phyloP scores from a whole-genome alignment of 2,329 filamentous ascomycete genomes.

The Sarocladium brachiariae region DNA sequence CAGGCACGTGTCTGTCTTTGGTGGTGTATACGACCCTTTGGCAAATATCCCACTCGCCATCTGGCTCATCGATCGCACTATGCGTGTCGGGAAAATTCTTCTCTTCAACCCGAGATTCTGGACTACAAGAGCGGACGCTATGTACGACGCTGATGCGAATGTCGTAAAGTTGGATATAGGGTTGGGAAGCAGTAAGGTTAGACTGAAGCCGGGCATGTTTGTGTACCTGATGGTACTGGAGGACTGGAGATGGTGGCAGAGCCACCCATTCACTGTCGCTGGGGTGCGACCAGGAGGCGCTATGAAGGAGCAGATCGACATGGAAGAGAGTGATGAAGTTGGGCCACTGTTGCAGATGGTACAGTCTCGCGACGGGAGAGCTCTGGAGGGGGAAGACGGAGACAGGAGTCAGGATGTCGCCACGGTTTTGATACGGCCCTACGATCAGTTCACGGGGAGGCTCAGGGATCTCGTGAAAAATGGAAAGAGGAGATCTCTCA shows the following conservation, averaged over 20 bases:
- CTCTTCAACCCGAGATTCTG: conserved; percentile 33
- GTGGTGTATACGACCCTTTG: conserved; percentile 38
- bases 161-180: conserved; percentile 35
- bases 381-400: conserved; percentile 9
- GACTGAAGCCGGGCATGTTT: conserved; percentile 32
- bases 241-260: conserved; percentile 37
- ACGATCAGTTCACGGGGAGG: conserved; percentile 35
- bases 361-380: conserved; percentile 2
- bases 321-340: conserved; percentile 19
- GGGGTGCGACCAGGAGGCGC: conserved; percentile 13
- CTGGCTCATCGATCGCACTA: conserved; percentile 42
- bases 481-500: conserved; percentile 20
- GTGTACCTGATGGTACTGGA: conserved; percentile 39
- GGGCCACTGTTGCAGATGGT: conserved; percentile 23
- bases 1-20: conserved; percentile 47
- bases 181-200: conserved; percentile 25
- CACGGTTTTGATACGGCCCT: conserved; percentile 39
- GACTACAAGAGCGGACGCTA: conserved; percentile 26
- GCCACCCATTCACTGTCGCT: conserved; percentile 43
- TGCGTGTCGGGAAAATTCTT: conserved; percentile 36
- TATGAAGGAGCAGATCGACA: neutral
- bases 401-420: conserved; percentile 4
- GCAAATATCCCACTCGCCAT: conserved; percentile 42
- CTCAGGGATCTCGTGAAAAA: conserved; percentile 21
- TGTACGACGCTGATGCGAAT: conserved; percentile 31